Percentiles rank a stretch among this genome's conserved stretches.
These are phyloP conservation scores for Nicotiana sylvestris DNA, from an alignment of 257 asterid species.

Conservation along the genomic window DNA sequence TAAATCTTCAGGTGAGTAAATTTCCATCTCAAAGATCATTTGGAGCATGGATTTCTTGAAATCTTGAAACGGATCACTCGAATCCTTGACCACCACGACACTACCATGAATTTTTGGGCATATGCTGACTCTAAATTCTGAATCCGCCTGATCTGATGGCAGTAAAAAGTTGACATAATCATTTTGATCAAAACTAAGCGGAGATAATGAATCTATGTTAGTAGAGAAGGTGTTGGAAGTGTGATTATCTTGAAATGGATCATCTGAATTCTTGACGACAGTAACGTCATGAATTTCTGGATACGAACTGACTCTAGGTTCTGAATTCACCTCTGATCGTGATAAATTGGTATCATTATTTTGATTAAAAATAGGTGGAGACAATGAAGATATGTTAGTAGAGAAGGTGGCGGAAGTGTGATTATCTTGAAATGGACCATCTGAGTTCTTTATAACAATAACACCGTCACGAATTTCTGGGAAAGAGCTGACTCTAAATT, in stretches of 20 bases:
- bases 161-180: no score
- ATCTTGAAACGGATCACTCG: conserved; percentile 63
- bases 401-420: no score
- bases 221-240: no score
- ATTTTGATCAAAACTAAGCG: no score
- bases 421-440: conserved; percentile 28
- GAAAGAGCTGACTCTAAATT: background rate
- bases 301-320: background rate
- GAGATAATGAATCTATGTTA: no score
- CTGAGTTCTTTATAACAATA: background rate
- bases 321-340: background rate
- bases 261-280: background rate
- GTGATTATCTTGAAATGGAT: conserved; percentile 25
- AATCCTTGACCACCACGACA: conserved; percentile 56
- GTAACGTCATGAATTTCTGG: background rate
- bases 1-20: conserved; percentile 43
- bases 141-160: no score
- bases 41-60: conserved; percentile 72
- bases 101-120: conserved; percentile 15
- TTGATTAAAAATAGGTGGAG: background rate
- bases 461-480: background rate
- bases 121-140: no score
- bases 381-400: no score
- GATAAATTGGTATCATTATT: background rate
- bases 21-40: conserved; percentile 60